These are phyloP conservation scores for Dactylis glomerata DNA, from an alignment of 176 grass and related monocot species.

Conservation along the genomic window DNA sequence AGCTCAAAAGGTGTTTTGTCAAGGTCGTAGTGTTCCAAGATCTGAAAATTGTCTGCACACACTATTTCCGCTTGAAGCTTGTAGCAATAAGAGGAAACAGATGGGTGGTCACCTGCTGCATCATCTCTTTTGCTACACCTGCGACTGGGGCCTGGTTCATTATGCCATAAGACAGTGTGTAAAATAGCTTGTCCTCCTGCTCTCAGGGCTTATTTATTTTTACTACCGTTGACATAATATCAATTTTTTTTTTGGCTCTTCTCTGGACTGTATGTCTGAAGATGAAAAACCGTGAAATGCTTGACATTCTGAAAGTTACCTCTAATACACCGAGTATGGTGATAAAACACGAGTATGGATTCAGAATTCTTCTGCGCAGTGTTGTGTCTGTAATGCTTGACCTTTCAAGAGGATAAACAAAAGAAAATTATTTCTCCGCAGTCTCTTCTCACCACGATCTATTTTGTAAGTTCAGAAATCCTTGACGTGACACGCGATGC, in stretches of 20 bases:
- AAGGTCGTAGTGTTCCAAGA: constrained; percentile 43
- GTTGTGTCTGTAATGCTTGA: not conserved
- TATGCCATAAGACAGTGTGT: not conserved
- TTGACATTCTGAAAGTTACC: not conserved
- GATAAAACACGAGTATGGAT: not conserved
- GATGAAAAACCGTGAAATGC: not conserved
- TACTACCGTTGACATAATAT: not conserved
- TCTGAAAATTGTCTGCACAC: not conserved
- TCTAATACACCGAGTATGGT: not conserved
- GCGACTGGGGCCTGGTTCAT: not conserved
- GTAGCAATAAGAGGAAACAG: not conserved
- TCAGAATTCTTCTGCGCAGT: not conserved
- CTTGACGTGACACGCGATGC: not conserved
- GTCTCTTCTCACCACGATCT: not conserved
- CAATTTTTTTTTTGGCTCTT: not conserved
- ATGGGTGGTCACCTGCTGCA: not conserved
- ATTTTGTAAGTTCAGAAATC: not conserved
- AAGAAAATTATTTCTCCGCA: not conserved
- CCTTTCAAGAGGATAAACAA: not conserved
- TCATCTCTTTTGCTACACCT: not conserved
- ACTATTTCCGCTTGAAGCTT: not conserved
- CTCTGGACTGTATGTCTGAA: not conserved
- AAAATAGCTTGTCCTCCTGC: not conserved
- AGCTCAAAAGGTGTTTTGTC: constrained; percentile 93
- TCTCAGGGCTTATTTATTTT: not conserved